phyloP scores from a whole-genome alignment of 2,329 filamentous ascomycete species.

The Grosmannia penicillata region DNA sequence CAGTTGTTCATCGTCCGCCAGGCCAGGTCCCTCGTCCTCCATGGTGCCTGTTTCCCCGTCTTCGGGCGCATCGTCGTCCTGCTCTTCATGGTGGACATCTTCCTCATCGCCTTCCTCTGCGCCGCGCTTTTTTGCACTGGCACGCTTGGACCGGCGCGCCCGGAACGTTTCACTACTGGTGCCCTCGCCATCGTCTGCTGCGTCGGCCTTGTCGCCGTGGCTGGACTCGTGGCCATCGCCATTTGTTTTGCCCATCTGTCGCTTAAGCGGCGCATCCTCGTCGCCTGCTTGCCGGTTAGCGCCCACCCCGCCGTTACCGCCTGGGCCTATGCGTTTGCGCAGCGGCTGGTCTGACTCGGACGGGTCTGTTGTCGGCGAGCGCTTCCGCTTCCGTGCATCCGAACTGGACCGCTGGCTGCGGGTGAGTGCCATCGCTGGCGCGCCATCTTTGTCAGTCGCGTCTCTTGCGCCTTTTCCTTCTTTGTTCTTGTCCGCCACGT shows the following conservation, averaged over 20 bases:
- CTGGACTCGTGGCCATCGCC: conserved; percentile 22
- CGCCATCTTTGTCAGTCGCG: conserved; percentile 15
- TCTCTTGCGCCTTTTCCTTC: no score
- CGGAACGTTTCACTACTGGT: conserved; percentile 19
- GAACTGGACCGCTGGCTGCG: conserved; percentile 12
- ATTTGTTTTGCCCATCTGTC: conserved; percentile 13
- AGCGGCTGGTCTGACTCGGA: conserved; percentile 32
- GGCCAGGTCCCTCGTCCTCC: conserved; percentile 24
- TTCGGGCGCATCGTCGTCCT: neutral
- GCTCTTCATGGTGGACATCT: conserved; percentile 8
- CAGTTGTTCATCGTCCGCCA: conserved; percentile 38
- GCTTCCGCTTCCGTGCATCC: conserved; percentile 35
- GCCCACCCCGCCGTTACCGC: conserved; percentile 17
- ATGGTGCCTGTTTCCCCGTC: conserved; percentile 18
- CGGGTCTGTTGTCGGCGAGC: conserved; percentile 27
- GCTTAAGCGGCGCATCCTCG: neutral
- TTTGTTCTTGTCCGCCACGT: conserved; percentile 6
- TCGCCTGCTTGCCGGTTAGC: neutral
- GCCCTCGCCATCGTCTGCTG: conserved; percentile 17
- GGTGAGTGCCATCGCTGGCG: neutral
- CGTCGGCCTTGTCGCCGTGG: conserved; percentile 24
- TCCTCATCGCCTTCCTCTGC: conserved; percentile 2
- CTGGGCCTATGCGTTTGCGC: conserved; percentile 37
- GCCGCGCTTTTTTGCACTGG: conserved; percentile 19
- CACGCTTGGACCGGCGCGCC: conserved; percentile 26